Evolutionary conservation across 257 asterid species (phyloP).

Genomic region (Nicotiana obtusifolia): DNA sequence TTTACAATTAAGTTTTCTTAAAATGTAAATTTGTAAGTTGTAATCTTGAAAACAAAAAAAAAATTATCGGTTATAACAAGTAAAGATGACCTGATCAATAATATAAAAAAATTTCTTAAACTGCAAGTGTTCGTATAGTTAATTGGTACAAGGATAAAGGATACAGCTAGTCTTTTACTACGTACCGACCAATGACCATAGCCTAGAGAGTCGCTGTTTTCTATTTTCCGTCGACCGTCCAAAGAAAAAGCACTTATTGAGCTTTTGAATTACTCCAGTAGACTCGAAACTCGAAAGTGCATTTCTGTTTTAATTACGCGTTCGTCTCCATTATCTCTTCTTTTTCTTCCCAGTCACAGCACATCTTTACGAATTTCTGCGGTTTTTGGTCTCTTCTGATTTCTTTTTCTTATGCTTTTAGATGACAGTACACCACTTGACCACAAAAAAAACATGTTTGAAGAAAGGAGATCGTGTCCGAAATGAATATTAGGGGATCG

Average conservation of each 20-base stretch:
- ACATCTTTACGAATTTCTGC: neutral
- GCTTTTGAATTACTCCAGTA: constrained; percentile 14
- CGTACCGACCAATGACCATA: neutral
- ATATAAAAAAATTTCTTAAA: no score
- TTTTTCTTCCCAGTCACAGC: neutral
- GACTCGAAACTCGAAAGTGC: constrained; percentile 24
- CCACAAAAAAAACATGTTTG: constrained; percentile 6
- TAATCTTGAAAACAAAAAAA: no score
- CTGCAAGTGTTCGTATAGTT: no score
- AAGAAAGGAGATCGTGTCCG: constrained; percentile 7
- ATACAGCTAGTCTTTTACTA: neutral
- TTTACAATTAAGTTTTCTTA: no score
- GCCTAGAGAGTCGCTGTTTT: neutral
- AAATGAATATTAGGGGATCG: neutral
- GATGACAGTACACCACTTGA: constrained; percentile 12
- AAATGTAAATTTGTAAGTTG: no score
- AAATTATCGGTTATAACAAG: no score
- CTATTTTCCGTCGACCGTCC: constrained; percentile 39
- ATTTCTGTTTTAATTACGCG: constrained; percentile 23
- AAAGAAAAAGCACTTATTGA: constrained; percentile 31
- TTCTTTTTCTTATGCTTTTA: constrained; percentile 11
- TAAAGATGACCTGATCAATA: no score
- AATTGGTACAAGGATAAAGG: neutral
- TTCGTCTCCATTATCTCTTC: neutral
- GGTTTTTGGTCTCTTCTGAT: neutral